phyloP scores from a whole-genome alignment of 2,329 filamentous ascomycete species.

The Colletotrichum brevisporum region DNA sequence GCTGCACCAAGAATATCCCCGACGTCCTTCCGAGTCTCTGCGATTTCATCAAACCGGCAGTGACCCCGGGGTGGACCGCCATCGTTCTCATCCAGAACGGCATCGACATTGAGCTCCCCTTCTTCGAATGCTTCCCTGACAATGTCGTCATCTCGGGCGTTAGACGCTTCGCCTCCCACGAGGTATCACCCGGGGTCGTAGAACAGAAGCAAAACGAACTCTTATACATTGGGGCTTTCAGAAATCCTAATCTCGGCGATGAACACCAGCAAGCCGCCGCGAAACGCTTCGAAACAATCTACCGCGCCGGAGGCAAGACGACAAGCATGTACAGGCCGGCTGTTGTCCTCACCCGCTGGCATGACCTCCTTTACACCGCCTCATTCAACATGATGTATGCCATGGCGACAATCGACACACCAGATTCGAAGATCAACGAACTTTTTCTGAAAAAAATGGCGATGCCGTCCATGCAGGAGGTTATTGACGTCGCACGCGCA shows the following conservation, averaged over 20 bases:
- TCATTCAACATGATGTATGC: constrained; percentile 68
- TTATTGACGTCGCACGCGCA: constrained; percentile 60
- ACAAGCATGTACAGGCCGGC: constrained; percentile 56
- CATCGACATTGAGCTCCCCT: constrained; percentile 72
- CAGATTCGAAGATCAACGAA: constrained; percentile 44
- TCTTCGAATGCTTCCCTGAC: constrained; percentile 63
- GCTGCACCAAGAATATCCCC: constrained; percentile 71
- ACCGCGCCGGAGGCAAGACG: constrained; percentile 61
- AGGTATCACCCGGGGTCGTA: constrained; percentile 62
- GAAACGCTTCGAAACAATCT: constrained; percentile 61
- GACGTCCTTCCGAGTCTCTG: constrained; percentile 64
- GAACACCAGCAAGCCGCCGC: constrained; percentile 49
- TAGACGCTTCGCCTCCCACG: constrained; percentile 65
- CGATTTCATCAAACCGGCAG: constrained; percentile 65
- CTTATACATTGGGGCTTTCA: constrained; percentile 65
- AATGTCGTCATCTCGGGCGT: constrained; percentile 69
- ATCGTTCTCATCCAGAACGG: constrained; percentile 75
- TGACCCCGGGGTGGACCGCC: constrained; percentile 64
- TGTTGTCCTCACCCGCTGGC: constrained; percentile 61
- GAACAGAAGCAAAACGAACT: constrained; percentile 66
- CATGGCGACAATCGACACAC: constrained; percentile 59
- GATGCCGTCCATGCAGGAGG: constrained; percentile 67
- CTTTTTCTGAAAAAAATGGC: constrained; percentile 60
- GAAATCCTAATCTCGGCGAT: constrained; percentile 49
- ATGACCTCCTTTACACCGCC: constrained; percentile 66